A percentile compares a stretch with the other conserved stretches of the same genome.
Conservation (phyloP, 176 grass and related monocot genomes). For the Raddia guianensis region DNA sequence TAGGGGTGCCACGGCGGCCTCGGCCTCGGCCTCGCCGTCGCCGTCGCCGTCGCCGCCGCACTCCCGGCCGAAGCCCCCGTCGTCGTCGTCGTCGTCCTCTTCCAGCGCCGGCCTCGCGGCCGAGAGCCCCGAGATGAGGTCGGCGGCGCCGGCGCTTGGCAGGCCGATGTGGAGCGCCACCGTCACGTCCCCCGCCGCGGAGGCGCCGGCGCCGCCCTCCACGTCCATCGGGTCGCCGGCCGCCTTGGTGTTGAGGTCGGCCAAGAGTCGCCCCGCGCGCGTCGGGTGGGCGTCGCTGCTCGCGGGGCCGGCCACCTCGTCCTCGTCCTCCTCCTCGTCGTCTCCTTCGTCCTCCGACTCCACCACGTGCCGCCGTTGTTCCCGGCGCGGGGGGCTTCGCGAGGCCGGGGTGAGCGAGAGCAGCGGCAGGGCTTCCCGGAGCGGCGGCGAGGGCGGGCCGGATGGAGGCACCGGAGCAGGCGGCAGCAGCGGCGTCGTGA, state of each 20-base stretch:
- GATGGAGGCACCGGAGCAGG: neutral
- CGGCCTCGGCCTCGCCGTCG: neutral
- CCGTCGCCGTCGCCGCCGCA: neutral
- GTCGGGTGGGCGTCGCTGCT: neutral
- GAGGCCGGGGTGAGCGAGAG: slow-evolving; percentile 62
- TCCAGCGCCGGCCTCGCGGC: neutral
- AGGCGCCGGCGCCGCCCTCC: slow-evolving; percentile 27
- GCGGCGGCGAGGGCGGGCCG: slow-evolving; percentile 60
- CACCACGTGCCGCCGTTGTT: neutral
- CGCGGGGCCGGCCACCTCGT: neutral
- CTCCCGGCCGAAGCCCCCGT: neutral
- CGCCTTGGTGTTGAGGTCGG: slow-evolving; percentile 49
- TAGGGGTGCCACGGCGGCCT: slow-evolving; percentile 38
- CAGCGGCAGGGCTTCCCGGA: slow-evolving; percentile 87
- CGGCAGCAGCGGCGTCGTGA: neutral
- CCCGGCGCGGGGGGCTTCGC: neutral
- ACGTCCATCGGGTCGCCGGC: slow-evolving; percentile 52
- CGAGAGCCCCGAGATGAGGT: slow-evolving; percentile 55
- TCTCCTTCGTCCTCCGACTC: neutral
- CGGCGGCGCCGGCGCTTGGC: slow-evolving; percentile 45
- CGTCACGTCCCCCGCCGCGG: slow-evolving; percentile 44
- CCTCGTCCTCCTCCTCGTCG: slow-evolving; percentile 21
- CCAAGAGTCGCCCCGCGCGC: slow-evolving; percentile 30
- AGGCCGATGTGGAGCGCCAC: slow-evolving; percentile 84
- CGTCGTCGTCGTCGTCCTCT: neutral